phyloP scores from a whole-genome alignment of 192 early-diverging fungal species.

The Coemansia furcata region DNA sequence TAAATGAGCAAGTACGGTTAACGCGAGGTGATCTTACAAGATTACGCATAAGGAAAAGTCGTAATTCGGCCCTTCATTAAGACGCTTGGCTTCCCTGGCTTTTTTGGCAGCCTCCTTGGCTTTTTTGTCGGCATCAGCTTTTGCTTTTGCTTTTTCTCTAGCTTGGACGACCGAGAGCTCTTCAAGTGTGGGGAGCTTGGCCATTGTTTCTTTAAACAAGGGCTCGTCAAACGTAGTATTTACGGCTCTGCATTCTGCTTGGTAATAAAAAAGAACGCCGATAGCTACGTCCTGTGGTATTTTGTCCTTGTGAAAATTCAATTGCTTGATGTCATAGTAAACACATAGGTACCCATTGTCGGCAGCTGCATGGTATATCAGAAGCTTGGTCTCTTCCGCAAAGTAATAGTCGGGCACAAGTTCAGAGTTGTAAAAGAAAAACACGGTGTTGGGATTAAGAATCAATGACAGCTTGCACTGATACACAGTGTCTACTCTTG shows the following conservation, averaged over 20 bases:
- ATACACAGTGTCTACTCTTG: not conserved
- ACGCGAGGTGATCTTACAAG: not conserved
- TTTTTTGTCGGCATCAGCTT: not conserved
- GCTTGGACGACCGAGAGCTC: not conserved
- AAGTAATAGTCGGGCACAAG: not conserved
- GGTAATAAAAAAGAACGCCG: not conserved
- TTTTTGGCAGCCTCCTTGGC: not conserved
- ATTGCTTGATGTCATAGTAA: not conserved
- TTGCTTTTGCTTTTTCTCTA: not conserved
- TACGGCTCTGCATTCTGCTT: not conserved
- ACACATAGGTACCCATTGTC: not conserved
- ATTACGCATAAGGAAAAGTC: not conserved
- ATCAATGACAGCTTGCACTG: not conserved
- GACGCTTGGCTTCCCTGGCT: not conserved
- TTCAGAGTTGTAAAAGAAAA: not conserved
- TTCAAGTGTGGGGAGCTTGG: not conserved
- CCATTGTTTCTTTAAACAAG: not conserved
- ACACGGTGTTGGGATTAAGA: not conserved
- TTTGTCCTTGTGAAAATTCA: not conserved
- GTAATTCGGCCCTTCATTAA: not conserved
- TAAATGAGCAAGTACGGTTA: not conserved
- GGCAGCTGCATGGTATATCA: not conserved
- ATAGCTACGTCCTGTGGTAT: not conserved
- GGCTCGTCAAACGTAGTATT: not conserved
- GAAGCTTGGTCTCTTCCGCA: not conserved